Evolutionary conservation across 352 stramenopile species (phyloP).

Genomic region (Aphanomyces cochlioides): DNA sequence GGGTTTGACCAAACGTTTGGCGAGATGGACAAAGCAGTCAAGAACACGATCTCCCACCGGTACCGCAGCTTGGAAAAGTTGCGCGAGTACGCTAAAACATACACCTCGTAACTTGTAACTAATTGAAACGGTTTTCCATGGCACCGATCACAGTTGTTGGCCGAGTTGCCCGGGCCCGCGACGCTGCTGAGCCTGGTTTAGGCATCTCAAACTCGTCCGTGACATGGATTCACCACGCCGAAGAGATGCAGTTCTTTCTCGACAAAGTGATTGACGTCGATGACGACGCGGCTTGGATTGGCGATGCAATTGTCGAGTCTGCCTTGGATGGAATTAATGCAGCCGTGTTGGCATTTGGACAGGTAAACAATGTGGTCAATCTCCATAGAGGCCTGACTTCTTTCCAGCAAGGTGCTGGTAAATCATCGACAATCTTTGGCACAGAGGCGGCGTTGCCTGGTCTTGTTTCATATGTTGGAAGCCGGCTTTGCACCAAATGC

Average conservation of each 20-base stretch:
- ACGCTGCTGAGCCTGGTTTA: too few species aligned
- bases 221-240: slow-evolving; percentile 30
- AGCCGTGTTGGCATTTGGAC: slow-evolving; percentile 17
- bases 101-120: not conserved
- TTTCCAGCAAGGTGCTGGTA: slow-evolving; percentile 14
- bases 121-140: not conserved
- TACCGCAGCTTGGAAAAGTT: slow-evolving; percentile 78
- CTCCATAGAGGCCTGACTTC: too few species aligned
- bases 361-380: not conserved
- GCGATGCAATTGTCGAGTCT: not conserved
- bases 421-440: slow-evolving; percentile 19
- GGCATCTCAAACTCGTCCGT: not conserved
- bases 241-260: slow-evolving; percentile 18
- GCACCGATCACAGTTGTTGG: not conserved
- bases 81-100: slow-evolving; percentile 14
- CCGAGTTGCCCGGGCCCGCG: too few species aligned
- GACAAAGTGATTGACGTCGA: not conserved
- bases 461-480: slow-evolving; percentile 2
- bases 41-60: slow-evolving; percentile 90
- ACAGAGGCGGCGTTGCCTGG: not conserved
- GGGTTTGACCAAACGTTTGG: slow-evolving; percentile 84
- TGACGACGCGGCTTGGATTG: not conserved
- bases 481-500: not conserved
- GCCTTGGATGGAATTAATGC: slow-evolving; percentile 2
- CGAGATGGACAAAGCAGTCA: slow-evolving; percentile 86